phyloP scores from a whole-genome alignment of 345 rosid genomes.

The Acer campestre region DNA sequence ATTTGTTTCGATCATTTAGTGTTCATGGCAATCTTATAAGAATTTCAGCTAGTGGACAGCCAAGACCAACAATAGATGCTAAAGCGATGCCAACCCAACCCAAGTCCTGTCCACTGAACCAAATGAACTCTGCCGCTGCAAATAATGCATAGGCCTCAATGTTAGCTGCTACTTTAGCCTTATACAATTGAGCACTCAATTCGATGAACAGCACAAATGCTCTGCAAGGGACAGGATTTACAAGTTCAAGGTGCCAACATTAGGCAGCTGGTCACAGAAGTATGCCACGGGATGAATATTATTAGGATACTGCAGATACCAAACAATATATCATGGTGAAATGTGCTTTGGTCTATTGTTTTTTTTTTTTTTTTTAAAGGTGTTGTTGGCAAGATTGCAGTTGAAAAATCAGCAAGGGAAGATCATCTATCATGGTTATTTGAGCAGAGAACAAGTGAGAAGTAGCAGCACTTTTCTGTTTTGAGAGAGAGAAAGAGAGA shows the following conservation, averaged over 20 bases:
- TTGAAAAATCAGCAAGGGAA: too few relatives aligned
- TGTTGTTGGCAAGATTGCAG: too few relatives aligned
- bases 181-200: slow-evolving; percentile 57
- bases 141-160: slow-evolving; percentile 73
- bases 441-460: too few relatives aligned
- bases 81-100: slow-evolving; percentile 68
- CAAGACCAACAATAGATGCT: slow-evolving; percentile 64
- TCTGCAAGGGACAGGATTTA: slow-evolving; percentile 30
- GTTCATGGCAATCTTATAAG: slow-evolving; percentile 44
- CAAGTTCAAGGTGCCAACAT: not conserved
- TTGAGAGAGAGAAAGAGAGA: too few relatives aligned
- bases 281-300: too few relatives aligned
- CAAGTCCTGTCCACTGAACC: slow-evolving; percentile 79
- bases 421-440: too few relatives aligned
- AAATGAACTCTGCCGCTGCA: slow-evolving; percentile 66
- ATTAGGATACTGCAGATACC: too few relatives aligned
- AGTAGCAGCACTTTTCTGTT: too few relatives aligned
- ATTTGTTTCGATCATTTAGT: not conserved
- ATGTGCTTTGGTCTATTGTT: too few relatives aligned
- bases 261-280: too few relatives aligned
- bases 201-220: slow-evolving; percentile 63
- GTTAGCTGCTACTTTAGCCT: slow-evolving; percentile 69
- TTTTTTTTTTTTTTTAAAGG: too few relatives aligned
- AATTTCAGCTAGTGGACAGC: slow-evolving; percentile 79
- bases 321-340: too few relatives aligned